Evolutionary conservation across 106 monocot species (phyloP).

Genomic region (Apostasia shenzhenica): DNA sequence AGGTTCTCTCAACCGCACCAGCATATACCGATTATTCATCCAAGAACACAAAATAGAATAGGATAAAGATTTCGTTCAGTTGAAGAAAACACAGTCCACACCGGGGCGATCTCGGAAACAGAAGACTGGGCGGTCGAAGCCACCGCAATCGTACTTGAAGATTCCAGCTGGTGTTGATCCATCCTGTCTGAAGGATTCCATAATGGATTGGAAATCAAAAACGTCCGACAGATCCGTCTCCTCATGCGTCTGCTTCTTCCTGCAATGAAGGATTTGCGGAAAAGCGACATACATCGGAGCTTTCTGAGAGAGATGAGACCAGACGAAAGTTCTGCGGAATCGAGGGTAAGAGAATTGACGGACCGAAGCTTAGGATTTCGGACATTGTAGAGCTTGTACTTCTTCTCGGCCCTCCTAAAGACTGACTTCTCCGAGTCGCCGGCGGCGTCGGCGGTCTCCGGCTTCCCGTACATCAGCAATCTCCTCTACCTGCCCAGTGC

Average conservation of each 20-base stretch:
- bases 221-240: constrained; percentile 66
- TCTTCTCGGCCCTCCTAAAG: constrained; percentile 84
- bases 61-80: too few relatives aligned
- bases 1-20: too few relatives aligned
- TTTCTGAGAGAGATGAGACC: not conserved
- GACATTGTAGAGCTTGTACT: constrained; percentile 69
- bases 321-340: not conserved
- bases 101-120: constrained; percentile 57
- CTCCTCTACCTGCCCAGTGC: not conserved
- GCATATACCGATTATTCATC: too few relatives aligned
- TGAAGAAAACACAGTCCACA: not conserved
- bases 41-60: too few relatives aligned
- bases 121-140: constrained; percentile 53
- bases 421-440: constrained; percentile 59
- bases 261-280: constrained; percentile 7
- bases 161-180: constrained; percentile 38
- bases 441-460: constrained; percentile 8
- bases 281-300: not conserved
- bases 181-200: constrained; percentile 27
- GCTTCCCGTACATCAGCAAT: constrained; percentile 33
- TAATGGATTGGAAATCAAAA: constrained; percentile 56
- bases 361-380: constrained; percentile 26
- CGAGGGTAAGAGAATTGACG: not conserved
- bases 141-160: constrained; percentile 22
- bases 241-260: constrained; percentile 20